Conservation (phyloP, 768 basidiomycete genomes). For the Exidia glandulosa region DNA sequence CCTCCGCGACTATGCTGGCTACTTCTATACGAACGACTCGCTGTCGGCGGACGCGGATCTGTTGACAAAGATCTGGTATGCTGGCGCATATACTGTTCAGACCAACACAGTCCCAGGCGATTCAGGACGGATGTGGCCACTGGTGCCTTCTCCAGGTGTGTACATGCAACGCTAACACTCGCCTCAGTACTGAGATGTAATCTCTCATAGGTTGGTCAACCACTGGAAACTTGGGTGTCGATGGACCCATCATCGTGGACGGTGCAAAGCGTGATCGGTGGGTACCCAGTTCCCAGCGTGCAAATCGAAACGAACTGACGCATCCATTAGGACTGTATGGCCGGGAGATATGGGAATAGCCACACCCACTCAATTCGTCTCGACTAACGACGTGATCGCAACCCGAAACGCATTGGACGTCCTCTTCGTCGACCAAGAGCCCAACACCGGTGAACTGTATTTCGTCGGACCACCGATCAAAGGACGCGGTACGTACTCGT, state of each 20-base stretch:
- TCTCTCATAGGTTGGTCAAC: constrained; percentile 36
- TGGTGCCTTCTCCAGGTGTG: constrained; percentile 27
- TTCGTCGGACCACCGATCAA: neutral
- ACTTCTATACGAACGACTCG: constrained; percentile 39
- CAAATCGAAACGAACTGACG: neutral
- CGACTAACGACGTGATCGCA: constrained; percentile 45
- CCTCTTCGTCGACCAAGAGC: neutral
- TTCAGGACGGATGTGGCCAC: constrained; percentile 39
- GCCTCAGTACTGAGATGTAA: neutral
- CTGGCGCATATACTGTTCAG: constrained; percentile 52
- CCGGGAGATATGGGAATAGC: constrained; percentile 47
- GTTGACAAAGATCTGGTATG: constrained; percentile 48
- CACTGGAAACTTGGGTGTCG: constrained; percentile 42
- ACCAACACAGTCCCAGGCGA: constrained; percentile 42
- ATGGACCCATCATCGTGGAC: constrained; percentile 48
- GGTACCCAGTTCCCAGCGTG: neutral
- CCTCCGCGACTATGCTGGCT: constrained; percentile 38
- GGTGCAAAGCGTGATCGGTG: constrained; percentile 47
- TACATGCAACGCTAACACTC: neutral
- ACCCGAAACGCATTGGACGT: constrained; percentile 23
- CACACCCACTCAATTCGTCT: constrained; percentile 49
- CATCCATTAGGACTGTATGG: neutral
- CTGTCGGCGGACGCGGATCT: constrained; percentile 35
- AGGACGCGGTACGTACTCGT: neutral
- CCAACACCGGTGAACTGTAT: constrained; percentile 30